A percentile compares a stretch with the other conserved stretches of the same genome.
Evolutionary conservation across 116 monocot genomes (phyloP).

Genomic region (Zostera marina): DNA sequence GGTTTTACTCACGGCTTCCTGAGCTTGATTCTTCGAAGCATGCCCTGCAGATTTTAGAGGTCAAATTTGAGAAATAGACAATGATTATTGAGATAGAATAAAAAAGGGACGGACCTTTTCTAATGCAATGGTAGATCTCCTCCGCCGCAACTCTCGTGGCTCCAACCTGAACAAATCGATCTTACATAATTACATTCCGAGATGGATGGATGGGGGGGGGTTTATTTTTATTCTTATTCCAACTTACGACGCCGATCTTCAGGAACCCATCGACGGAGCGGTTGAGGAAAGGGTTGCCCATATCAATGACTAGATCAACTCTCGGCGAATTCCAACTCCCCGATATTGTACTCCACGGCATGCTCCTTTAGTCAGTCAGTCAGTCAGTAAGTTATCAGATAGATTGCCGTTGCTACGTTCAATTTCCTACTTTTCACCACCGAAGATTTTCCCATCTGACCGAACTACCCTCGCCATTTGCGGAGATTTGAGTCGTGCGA

Average conservation of each 20-base stretch:
- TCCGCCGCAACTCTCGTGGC: constrained; percentile 37
- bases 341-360: constrained; percentile 5
- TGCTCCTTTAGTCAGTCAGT: background rate
- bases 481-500: too few relatives aligned
- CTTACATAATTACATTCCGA: background rate
- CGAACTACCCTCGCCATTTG: background rate
- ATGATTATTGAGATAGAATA: background rate
- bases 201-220: background rate
- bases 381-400: too few relatives aligned
- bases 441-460: too few relatives aligned
- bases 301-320: constrained; percentile 42
- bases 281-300: constrained; percentile 57
- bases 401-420: too few relatives aligned
- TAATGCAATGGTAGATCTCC: constrained; percentile 35
- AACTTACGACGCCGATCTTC: constrained; percentile 27
- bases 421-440: too few relatives aligned
- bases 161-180: constrained; percentile 26
- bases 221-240: background rate
- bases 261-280: constrained; percentile 66
- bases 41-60: background rate
- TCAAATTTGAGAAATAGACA: background rate
- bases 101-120: constrained; percentile 16
- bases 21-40: background rate
- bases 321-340: constrained; percentile 20
- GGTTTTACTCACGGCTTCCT: background rate